Base-by-base conservation (phyloP, 176 grass and related monocot genomes). In the Poa pratensis region DNA sequence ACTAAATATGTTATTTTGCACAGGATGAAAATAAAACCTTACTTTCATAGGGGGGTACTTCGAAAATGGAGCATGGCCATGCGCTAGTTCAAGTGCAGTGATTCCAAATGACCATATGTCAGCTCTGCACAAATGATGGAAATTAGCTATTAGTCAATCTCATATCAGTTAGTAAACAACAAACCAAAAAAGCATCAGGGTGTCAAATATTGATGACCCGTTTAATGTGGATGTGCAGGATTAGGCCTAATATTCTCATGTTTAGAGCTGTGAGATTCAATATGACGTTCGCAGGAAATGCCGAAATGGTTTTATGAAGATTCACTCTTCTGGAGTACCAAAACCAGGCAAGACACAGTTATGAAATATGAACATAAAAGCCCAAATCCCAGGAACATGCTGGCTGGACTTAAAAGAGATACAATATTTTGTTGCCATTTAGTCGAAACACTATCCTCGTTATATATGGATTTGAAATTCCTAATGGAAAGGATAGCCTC, bases 101-200 rank as follows among this genome's bases (percentile, higher is more conserved):
- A 99, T 99, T 81, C 96, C 96, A 92, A 99, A 99, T 40, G 96
- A 99, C 96, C 96, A 99, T 84, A 99, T 99, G 26, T 96, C 96
- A 87, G 96, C 96, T 88, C 96, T 99, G 93, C 63, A 43, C 7
- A 91, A 81, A 83, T 84, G 17, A 90, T 77, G 42, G 45, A 88
- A 7, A 52, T 43, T 58, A 40, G 16, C 10, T 43, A 5, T 68
- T 64, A 69, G 73, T 80, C 34, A 30, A 76, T 76, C 82, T 75
- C 55, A 12, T 17, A 1, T 46, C 45, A 13, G 45, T 40, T 84
- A 67, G 6, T 7, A 40, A 76, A 27, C 58, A 73, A 66, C n/a
- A 73, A 65, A 73, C 34, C 39, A 67, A 63, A 49, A 81, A 45
- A 67, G 26, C 48, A 80, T 34, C 9, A 15, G 45, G 35, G 67